Evolutionary conservation across 345 rosid species (phyloP), one percentile per base, ranked within the genome.

Genomic region (Hevea brasiliensis): DNA sequence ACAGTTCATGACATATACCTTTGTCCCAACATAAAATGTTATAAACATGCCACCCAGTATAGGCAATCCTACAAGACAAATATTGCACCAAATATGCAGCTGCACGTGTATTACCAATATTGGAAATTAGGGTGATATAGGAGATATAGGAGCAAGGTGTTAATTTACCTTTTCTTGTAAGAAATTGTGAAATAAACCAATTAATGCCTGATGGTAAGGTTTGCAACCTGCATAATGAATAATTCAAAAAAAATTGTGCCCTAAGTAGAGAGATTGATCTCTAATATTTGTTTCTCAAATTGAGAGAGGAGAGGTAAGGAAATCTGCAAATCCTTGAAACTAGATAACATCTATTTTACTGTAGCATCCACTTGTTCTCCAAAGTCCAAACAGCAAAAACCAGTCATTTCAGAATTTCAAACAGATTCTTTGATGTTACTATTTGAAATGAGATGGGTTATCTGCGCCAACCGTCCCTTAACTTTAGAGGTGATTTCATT

Each of bases 171-270:
- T 92, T 89, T 77, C 77, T 78, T 4, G 73, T 76, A 54, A 86
- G 85, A 85, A 94, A 92, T 68, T 75, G 85, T 69, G 92, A 83
- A 40, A 86, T 77, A 79, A 89, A 74, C 98, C 90, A 92, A 83
- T 89, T 87, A 74, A 86, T 50, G 48, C 93, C 92, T 0, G 95
- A 88, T 42, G 95, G 95, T 61, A 67, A 94, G 98, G 80, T 92
- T 94, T 64, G 97, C 98, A 10, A 89, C 87, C 98, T 92, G 85
- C 83, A 77, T 23, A 55, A 27, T n/a, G 65, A 60, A 65, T 67
- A 65, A 56, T 37, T 61, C 18, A 29, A 26, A 67, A 47, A 20
- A 50, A 44, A n/a, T 27, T 26, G 50, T 1, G n/a, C 0, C 8
- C 69, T 42, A 42, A 59, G 8, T n/a, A 60, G 23, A 76, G n/a